Evolutionary conservation across 306 rosid species (phyloP).

Genomic region (Vigna radiata): DNA sequence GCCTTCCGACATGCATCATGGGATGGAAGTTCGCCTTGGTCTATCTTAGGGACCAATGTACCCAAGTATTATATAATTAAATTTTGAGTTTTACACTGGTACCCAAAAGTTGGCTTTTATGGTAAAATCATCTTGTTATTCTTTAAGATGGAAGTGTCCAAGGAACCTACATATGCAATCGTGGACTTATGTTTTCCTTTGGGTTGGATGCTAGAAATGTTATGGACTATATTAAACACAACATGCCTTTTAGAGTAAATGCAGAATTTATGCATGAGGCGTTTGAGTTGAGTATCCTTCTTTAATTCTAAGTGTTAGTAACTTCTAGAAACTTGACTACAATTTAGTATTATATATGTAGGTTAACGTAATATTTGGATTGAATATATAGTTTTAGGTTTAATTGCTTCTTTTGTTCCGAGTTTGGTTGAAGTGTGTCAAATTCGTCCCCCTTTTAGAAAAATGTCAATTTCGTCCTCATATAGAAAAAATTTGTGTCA

Average conservation of each 20-base stretch:
- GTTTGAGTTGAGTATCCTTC: conserved; percentile 36
- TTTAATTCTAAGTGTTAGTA: too few relatives aligned
- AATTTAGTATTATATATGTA: too few relatives aligned
- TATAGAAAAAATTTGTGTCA: too few relatives aligned
- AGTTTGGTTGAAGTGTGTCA: too few relatives aligned
- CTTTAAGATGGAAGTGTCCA: conserved; percentile 30
- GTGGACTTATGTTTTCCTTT: conserved; percentile 33
- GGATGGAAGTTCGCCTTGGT: conserved; percentile 92
- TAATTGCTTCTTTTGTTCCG: too few relatives aligned
- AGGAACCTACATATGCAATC: conserved; percentile 1
- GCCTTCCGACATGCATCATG: conserved; percentile 88
- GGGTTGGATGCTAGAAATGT: conserved; percentile 33
- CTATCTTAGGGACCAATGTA: conserved; percentile 86
- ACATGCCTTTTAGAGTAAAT: neutral
- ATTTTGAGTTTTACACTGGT: neutral
- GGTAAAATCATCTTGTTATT: conserved; percentile 22
- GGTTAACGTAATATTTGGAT: too few relatives aligned
- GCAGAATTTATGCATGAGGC: conserved; percentile 15
- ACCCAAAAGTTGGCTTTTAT: neutral
- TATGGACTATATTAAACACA: neutral
- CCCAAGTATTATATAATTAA: conserved; percentile 69
- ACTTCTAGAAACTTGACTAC: too few relatives aligned
- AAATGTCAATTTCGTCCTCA: too few relatives aligned
- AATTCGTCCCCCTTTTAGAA: too few relatives aligned
- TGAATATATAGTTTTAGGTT: too few relatives aligned